phyloP scores from a whole-genome alignment of 306 rosid species.

The Prunus padus region DNA sequence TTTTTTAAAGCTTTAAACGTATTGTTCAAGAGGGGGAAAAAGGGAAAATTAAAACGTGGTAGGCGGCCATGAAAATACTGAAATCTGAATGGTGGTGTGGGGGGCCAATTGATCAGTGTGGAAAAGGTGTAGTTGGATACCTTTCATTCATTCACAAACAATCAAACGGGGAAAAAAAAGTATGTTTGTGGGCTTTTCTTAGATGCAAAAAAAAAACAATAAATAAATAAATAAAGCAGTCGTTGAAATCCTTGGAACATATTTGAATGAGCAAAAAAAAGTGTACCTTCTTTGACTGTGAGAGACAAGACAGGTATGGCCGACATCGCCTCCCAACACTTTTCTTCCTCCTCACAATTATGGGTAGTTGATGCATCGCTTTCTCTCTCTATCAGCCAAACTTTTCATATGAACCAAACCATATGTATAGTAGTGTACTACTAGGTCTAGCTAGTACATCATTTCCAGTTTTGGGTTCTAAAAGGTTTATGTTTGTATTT shows the following conservation, averaged over 20 bases:
- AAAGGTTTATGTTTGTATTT: too few species aligned
- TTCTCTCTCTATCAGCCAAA: neutral
- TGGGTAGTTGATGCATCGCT: conserved; percentile 27
- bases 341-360: conserved; percentile 21
- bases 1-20: neutral
- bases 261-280: conserved; percentile 29
- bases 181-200: conserved; percentile 7
- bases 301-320: conserved; percentile 35
- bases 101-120: neutral
- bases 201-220: neutral
- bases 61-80: conserved; percentile 10
- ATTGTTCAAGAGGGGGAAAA: neutral
- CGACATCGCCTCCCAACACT: conserved; percentile 38
- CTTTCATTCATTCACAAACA: conserved; percentile 7
- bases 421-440: neutral
- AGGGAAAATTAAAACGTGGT: neutral
- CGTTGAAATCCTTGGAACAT: conserved; percentile 25
- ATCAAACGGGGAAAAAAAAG: neutral
- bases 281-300: conserved; percentile 36
- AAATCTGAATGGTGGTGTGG: neutral
- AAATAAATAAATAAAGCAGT: neutral
- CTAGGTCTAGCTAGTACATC: neutral
- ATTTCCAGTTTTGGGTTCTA: neutral
- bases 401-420: neutral
- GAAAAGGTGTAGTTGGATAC: conserved; percentile 9